Conservation (phyloP, 768 basidiomycete species). For the Aureoboletus auriporus region DNA sequence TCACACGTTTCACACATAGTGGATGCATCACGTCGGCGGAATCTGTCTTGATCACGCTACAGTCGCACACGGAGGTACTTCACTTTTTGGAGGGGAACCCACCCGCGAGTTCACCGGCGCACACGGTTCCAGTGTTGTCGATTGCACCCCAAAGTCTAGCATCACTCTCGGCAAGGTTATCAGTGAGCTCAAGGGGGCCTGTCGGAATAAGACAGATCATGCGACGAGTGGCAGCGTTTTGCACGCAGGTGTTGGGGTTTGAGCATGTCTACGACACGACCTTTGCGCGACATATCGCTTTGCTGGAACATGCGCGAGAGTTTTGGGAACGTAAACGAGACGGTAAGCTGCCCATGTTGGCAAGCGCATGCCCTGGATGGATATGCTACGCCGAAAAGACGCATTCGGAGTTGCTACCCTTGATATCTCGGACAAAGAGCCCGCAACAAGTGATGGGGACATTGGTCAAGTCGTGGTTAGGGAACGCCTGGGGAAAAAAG, state of each 20-base stretch:
- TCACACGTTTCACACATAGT: conserved; percentile 38
- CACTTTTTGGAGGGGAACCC: conserved; percentile 65
- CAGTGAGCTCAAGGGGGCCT: conserved; percentile 40
- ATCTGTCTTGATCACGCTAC: conserved; percentile 92
- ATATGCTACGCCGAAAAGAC: conserved; percentile 99
- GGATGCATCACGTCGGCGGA: conserved; percentile 99
- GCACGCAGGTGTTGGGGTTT: conserved; percentile 63
- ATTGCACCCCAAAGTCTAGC: conserved; percentile 87
- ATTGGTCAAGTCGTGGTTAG: conserved; percentile 88
- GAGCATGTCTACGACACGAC: conserved; percentile 91
- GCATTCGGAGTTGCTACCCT: conserved; percentile 89
- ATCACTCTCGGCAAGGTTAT: conserved; percentile 64
- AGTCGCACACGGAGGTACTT: conserved; percentile 92
- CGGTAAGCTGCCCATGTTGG: conserved; percentile 74
- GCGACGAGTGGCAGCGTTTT: conserved; percentile 69
- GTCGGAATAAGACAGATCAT: conserved; percentile 59
- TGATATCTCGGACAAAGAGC: conserved; percentile 84
- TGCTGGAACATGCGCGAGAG: conserved; percentile 79
- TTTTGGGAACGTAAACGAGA: conserved; percentile 65
- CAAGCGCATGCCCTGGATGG: conserved; percentile 98
- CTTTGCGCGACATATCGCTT: conserved; percentile 83
- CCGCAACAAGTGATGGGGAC: conserved; percentile 94
- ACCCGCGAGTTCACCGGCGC: conserved; percentile 31
- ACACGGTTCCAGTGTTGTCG: conserved; percentile 71
- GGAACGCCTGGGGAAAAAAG: conserved; percentile 59